Evolutionary conservation across 164 flowering plant species (phyloP).

Genomic region (grape (Vitis vinifera)): DNA sequence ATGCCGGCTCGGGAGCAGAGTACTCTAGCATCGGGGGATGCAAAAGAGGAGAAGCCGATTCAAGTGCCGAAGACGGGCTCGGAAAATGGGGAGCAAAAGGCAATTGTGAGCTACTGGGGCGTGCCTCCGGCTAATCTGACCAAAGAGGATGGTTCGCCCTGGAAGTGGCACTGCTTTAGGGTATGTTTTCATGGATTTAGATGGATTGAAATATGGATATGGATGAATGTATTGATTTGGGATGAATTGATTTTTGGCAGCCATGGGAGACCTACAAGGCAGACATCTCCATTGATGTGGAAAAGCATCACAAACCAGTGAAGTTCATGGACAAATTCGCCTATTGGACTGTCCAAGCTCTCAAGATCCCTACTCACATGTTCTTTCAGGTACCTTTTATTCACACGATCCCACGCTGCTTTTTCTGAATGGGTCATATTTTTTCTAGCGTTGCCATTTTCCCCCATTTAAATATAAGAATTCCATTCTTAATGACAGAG

Average conservation of each 20-base stretch:
- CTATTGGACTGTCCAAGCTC: slow-evolving; percentile 24
- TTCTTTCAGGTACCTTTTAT: slow-evolving; percentile 25
- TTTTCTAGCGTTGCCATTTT: background rate
- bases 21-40: background rate
- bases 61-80: too few species aligned
- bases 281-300: slow-evolving; percentile 25
- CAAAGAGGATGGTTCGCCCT: slow-evolving; percentile 24
- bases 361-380: slow-evolving; percentile 20
- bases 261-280: slow-evolving; percentile 36
- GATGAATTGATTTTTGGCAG: slow-evolving; percentile 5
- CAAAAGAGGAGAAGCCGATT: slow-evolving; percentile 1
- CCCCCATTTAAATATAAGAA: background rate
- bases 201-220: too few species aligned
- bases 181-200: slow-evolving; percentile 3
- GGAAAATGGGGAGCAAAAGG: background rate
- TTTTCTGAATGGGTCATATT: too few species aligned
- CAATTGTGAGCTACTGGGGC: slow-evolving; percentile 27
- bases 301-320: slow-evolving; percentile 25
- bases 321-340: slow-evolving; percentile 27
- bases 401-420: background rate
- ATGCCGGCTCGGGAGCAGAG: background rate
- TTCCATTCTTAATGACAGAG: slow-evolving; percentile 13
- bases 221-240: too few species aligned
- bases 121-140: slow-evolving; percentile 9
- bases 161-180: slow-evolving; percentile 26